phyloP scores from a whole-genome alignment of 108 stramenopile species.

The Cyclotella kingstonii region DNA sequence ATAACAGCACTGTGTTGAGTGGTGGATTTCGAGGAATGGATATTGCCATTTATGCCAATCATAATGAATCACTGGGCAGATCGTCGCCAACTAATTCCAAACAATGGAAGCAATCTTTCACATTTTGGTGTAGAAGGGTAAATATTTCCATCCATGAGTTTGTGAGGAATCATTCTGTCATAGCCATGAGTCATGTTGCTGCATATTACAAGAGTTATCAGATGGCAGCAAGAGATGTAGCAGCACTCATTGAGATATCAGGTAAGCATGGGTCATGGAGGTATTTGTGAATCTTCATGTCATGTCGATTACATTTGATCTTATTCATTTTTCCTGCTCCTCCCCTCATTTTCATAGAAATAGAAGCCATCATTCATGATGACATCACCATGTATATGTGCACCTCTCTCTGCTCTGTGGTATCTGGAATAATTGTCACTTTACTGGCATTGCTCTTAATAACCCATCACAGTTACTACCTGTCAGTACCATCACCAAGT shows the following conservation, averaged over 20 bases:
- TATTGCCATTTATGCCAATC: conserved; percentile 23
- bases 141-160: conserved; percentile 53
- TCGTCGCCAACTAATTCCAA: too few species aligned
- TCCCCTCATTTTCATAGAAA: conserved; percentile 24
- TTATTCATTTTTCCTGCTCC: neutral
- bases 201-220: conserved; percentile 79
- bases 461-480: conserved; percentile 49
- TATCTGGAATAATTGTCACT: conserved; percentile 63
- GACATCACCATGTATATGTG: conserved; percentile 83
- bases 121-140: conserved; percentile 15
- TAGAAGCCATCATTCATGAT: conserved; percentile 82
- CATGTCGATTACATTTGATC: neutral
- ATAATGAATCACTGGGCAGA: too few species aligned
- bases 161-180: conserved; percentile 74
- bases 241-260: conserved; percentile 66
- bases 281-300: neutral
- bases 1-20: too few species aligned
- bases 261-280: conserved; percentile 31
- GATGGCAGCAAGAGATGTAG: conserved; percentile 76
- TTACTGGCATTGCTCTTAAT: conserved; percentile 59
- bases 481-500: too few species aligned
- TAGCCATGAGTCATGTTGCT: conserved; percentile 82
- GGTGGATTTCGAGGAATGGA: conserved; percentile 73
- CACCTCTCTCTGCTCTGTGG: conserved; percentile 56
- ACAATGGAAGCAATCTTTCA: conserved; percentile 26